A percentile compares a stretch with the other conserved stretches of the same genome.
Conservation (phyloP, 768 basidiomycete genomes). For the Fomitopsis serialis region DNA sequence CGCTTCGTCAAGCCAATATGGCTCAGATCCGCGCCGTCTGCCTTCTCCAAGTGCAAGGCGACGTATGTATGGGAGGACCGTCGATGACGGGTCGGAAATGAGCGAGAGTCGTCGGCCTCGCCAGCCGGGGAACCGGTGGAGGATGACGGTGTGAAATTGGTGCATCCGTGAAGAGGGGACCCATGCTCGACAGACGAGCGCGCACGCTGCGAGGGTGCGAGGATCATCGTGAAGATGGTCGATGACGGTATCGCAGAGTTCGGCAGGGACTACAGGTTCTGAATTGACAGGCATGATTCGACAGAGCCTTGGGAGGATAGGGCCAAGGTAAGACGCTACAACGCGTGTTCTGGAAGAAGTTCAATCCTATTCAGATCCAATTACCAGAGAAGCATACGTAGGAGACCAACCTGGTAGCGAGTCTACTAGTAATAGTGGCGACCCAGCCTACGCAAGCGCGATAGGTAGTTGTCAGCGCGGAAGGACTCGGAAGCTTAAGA, state of each 20-base stretch:
- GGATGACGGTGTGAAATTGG: conserved; percentile 9
- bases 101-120: background rate
- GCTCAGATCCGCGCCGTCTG: background rate
- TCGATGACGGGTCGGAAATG: background rate
- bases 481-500: no score
- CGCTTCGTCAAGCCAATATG: background rate
- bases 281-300: no score
- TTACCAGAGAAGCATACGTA: no score
- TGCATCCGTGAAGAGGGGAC: conserved; percentile 8
- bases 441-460: no score
- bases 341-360: no score
- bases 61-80: background rate
- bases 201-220: conserved; percentile 6
- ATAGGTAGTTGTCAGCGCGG: no score
- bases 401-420: no score
- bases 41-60: background rate
- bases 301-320: no score
- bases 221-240: conserved; percentile 11
- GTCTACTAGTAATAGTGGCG: no score
- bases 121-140: background rate
- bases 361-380: no score
- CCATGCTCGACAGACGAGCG: conserved; percentile 9
- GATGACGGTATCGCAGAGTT: conserved; percentile 13
- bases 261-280: conserved; percentile 4
- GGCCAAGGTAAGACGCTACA: no score